These are phyloP conservation scores for Verbena officinalis DNA, from an alignment of 257 asterid species.

Conservation along the genomic window DNA sequence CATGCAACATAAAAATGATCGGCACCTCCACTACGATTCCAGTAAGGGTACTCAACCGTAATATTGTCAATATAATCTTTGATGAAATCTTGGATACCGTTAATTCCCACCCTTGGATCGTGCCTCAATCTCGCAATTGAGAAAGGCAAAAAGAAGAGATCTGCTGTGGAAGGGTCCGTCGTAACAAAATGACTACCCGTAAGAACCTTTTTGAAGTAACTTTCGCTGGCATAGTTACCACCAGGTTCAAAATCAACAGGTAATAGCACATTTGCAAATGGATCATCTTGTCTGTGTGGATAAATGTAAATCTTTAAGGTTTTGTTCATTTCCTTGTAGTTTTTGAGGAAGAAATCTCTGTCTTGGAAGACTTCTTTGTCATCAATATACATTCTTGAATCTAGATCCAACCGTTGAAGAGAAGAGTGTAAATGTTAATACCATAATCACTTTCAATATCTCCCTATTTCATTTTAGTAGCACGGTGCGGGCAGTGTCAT, in stretches of 20 bases:
- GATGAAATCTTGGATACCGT: constrained; percentile 68
- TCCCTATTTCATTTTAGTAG: too few relatives aligned
- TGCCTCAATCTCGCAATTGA: constrained; percentile 83
- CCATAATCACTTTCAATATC: too few relatives aligned
- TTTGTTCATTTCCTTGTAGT: constrained; percentile 73
- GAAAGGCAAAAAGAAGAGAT: constrained; percentile 81
- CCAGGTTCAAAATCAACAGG: constrained; percentile 69
- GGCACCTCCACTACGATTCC: constrained; percentile 85
- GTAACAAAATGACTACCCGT: constrained; percentile 72
- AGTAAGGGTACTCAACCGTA: constrained; percentile 60
- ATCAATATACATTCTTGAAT: constrained; percentile 42
- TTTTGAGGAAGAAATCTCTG: constrained; percentile 52
- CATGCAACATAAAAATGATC: constrained; percentile 94
- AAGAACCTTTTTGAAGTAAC: constrained; percentile 85
- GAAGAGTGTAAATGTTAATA: neutral
- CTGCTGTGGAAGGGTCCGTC: constrained; percentile 57
- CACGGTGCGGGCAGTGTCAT: too few relatives aligned
- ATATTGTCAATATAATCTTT: constrained; percentile 58
- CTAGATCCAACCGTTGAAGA: constrained; percentile 32
- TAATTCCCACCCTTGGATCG: constrained; percentile 68
- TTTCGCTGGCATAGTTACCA: constrained; percentile 95
- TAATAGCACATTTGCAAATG: constrained; percentile 69
- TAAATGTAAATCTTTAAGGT: constrained; percentile 69
- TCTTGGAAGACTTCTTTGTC: constrained; percentile 60
- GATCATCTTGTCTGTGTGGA: constrained; percentile 64